A percentile compares a stretch with the other conserved stretches of the same genome.
These are phyloP conservation scores for Rhazya stricta DNA, from an alignment of 257 asterid species.

Conservation along the genomic window DNA sequence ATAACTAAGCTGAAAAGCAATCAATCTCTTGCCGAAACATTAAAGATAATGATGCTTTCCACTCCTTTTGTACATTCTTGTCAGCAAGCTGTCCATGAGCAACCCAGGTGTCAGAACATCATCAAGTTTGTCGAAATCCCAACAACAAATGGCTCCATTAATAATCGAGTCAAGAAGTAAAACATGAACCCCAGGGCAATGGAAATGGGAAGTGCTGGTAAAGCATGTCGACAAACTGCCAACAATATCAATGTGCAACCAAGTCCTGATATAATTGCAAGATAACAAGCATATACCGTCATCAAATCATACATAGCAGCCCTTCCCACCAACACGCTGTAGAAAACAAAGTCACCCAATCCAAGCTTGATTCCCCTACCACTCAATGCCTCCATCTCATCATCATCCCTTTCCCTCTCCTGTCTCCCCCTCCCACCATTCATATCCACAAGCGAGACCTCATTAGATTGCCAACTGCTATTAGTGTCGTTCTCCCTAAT, in stretches of 20 bases:
- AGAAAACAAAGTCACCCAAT: constrained; percentile 88
- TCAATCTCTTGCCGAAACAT: constrained; percentile 15
- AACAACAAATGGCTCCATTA: constrained; percentile 95
- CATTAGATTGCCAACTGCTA: constrained; percentile 13
- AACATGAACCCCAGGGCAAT: constrained; percentile 73
- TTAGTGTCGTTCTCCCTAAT: constrained; percentile 18
- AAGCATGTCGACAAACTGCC: constrained; percentile 77
- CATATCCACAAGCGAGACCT: constrained; percentile 14
- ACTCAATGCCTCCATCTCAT: constrained; percentile 24
- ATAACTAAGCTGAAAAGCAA: not conserved
- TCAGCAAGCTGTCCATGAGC: constrained; percentile 15
- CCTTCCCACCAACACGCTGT: constrained; percentile 91
- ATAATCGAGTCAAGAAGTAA: constrained; percentile 81
- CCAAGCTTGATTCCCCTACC: constrained; percentile 82
- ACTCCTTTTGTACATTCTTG: not conserved
- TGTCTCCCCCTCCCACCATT: constrained; percentile 26
- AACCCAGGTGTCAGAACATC: constrained; percentile 54
- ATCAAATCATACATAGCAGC: constrained; percentile 97
- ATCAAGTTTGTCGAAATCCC: constrained; percentile 79
- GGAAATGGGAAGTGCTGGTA: constrained; percentile 96
- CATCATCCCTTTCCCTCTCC: constrained; percentile 24
- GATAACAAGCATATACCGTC: constrained; percentile 98
- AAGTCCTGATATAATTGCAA: constrained; percentile 86
- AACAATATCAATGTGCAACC: constrained; percentile 86
- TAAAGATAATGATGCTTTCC: not conserved